These are phyloP conservation scores for Neofusicoccum umdonicola DNA, from an alignment of 2,329 filamentous ascomycete species.

Conservation along the genomic window DNA sequence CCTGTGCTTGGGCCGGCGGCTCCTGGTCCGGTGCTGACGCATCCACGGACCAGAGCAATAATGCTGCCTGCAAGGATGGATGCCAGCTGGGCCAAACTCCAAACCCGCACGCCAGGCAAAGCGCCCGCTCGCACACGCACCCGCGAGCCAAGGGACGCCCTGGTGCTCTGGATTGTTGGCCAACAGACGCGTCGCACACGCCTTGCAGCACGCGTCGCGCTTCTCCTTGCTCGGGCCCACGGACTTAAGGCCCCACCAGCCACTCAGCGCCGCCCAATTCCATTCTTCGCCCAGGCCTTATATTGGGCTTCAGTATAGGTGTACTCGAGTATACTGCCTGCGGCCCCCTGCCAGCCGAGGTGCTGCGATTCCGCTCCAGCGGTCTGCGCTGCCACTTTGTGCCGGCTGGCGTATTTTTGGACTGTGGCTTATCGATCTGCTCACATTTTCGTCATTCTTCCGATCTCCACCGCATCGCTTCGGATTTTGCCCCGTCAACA, in stretches of 20 bases:
- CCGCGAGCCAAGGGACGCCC: not conserved
- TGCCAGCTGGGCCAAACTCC: not conserved
- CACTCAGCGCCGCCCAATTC: constrained; percentile 1
- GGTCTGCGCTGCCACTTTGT: not conserved
- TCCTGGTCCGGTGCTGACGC: not conserved
- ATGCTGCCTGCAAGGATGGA: not conserved
- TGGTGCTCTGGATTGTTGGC: constrained; percentile 10
- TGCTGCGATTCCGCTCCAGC: not conserved
- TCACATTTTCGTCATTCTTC: not conserved
- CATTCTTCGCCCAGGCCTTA: constrained; percentile 2
- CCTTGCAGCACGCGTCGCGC: constrained; percentile 18
- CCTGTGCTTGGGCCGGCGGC: not conserved
- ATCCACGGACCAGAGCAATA: not conserved
- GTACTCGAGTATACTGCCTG: not conserved
- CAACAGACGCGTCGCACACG: constrained; percentile 14
- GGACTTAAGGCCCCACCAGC: constrained; percentile 1
- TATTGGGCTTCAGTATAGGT: not conserved
- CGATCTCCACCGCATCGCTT: not conserved
- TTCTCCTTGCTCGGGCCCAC: constrained; percentile 15
- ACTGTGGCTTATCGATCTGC: not conserved
- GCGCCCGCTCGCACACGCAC: not conserved
- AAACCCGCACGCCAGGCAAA: not conserved
- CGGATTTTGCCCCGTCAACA: not conserved
- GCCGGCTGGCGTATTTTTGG: not conserved
- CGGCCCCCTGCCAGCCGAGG: not conserved